A percentile compares a stretch with the other conserved stretches of the same genome.
These are phyloP conservation scores for Eucalyptus coolabah DNA, from an alignment of 345 rosid species.

Conservation along the genomic window DNA sequence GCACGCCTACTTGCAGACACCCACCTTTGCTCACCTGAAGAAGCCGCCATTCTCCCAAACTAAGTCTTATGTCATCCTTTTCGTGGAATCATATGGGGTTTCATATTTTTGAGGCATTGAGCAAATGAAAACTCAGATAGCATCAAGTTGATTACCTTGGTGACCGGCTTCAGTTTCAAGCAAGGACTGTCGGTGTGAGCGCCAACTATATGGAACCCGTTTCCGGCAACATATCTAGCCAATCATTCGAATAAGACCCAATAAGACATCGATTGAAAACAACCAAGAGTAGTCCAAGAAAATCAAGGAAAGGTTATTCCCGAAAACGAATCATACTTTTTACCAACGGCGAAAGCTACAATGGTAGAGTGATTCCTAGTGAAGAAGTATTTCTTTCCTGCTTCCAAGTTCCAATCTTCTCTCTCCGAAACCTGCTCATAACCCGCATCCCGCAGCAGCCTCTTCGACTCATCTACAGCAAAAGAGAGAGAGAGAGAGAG, in stretches of 20 bases:
- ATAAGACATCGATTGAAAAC: not conserved
- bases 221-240: constrained; percentile 77
- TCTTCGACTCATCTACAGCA: constrained; percentile 68
- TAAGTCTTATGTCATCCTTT: not conserved
- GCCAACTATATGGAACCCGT: constrained; percentile 78
- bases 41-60: not conserved
- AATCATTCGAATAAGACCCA: not conserved
- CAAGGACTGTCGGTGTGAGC: constrained; percentile 99
- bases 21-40: constrained; percentile 67
- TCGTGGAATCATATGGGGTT: not conserved
- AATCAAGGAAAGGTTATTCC: not conserved
- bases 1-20: constrained; percentile 87
- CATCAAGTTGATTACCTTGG: constrained; percentile 37
- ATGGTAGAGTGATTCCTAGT: constrained; percentile 86
- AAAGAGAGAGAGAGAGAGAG: not conserved
- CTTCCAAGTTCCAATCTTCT: constrained; percentile 73
- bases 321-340: constrained; percentile 29
- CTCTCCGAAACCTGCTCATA: constrained; percentile 70
- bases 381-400: constrained; percentile 82
- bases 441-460: constrained; percentile 46
- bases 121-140: not conserved
- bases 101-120: not conserved
- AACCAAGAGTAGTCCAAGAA: not conserved
- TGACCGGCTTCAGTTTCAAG: constrained; percentile 80
- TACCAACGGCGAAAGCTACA: constrained; percentile 88